Base-by-base conservation (phyloP, 495 filamentous ascomycete species). In the Aspergillus nidulans region DNA sequence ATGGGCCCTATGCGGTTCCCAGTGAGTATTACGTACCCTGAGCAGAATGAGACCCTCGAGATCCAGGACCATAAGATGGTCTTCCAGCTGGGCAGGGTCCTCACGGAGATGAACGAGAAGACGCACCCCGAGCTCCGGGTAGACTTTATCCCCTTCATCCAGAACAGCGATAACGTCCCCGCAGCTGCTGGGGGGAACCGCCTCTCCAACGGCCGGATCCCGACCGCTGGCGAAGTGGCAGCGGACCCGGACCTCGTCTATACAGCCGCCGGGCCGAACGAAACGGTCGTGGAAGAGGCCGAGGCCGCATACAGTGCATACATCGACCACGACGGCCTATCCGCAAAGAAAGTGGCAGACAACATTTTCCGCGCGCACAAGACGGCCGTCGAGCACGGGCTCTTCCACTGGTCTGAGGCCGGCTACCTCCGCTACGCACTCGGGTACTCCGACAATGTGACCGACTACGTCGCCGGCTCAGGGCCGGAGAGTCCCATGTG, bases 1-100 rank as follows among this genome's bases (percentile, higher is more conserved):
- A 88, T 89, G 86, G 86, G 86, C 0, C 84, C 85, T 0, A 88
- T 88, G 86, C 74, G 85, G 4, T 88, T 85, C 28, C 73, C 77
- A 6, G 70, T 79, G 3, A 65, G 61, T 26, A 72, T 77, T 53
- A 82, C 72, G 0, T 77, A 81, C 60, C 57, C 67, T 0, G 72
- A 72, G 24, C 76, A 64, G 9, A 85, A 84, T 51, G 75, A 82
- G 67, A 80, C 77, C 0, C 65, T 83, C 26, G 68, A 77, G 46
- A 79, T 82, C 48, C 69, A 70, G 26, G 82, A 85, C 59, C 81
- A 85, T 59, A 77, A 77, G 47, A 73, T 86, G 65, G 77, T 86
- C 1, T 88, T 86, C 61, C 81, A 86, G 64, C 70, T 88, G 3
- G 85, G 74, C 6, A 76, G 69, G 1, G 72, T 77, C 46, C 69